A percentile compares a stretch with the other conserved stretches of the same genome.
Conservation (phyloP, 228 moss, liverwort and hornwort species). For the Sphagnum magellanicum region DNA sequence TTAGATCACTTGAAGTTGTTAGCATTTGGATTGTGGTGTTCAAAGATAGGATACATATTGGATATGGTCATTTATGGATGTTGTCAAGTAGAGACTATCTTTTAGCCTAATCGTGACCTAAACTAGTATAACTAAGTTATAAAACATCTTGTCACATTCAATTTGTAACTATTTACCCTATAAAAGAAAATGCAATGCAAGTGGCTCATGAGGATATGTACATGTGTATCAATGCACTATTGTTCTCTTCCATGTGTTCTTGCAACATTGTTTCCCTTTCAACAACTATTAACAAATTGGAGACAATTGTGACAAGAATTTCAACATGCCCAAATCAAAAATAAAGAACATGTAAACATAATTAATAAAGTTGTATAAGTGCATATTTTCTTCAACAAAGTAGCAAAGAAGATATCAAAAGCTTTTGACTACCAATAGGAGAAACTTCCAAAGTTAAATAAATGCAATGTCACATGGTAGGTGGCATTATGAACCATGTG, state of each 20-base stretch:
- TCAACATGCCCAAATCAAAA: neutral
- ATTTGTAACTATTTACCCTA: too few relatives aligned
- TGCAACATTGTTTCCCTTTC: conserved; percentile 10
- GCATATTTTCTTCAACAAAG: neutral
- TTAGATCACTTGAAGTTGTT: too few relatives aligned
- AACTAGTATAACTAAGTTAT: too few relatives aligned
- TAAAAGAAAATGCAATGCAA: too few relatives aligned
- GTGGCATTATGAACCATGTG: conserved; percentile 6
- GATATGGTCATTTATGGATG: too few relatives aligned
- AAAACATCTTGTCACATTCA: too few relatives aligned
- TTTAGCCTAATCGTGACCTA: too few relatives aligned
- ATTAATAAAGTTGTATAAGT: neutral
- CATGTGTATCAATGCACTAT: conserved; percentile 8
- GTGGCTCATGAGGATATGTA: neutral
- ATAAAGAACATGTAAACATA: neutral
- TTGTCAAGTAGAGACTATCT: too few relatives aligned
- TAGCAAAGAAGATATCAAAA: neutral
- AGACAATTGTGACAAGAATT: too few relatives aligned
- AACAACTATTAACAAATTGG: conserved; percentile 3
- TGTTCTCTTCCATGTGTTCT: conserved; percentile 8
- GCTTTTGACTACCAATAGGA: neutral
- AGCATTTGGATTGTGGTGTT: too few relatives aligned
- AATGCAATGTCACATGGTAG: neutral
- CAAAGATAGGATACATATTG: too few relatives aligned
- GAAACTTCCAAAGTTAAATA: neutral